Percentiles rank a stretch among this genome's conserved stretches.
Evolutionary conservation across 2,329 filamentous ascomycete genomes (phyloP).

Genomic region (Venturia effusa): DNA sequence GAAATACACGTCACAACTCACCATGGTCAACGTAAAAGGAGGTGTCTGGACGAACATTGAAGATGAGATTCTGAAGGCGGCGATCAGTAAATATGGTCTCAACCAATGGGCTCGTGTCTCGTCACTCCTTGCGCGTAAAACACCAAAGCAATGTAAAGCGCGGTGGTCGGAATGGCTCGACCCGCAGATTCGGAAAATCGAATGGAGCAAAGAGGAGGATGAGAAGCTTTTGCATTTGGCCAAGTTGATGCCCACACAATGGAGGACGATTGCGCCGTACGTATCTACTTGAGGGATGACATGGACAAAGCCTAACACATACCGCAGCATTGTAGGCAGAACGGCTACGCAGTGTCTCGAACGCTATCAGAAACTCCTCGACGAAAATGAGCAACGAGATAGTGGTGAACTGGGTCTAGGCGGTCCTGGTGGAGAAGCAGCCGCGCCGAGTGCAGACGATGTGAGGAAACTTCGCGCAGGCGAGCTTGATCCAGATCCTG

Average conservation of each 20-base stretch:
- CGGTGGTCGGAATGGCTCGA: conserved; percentile 98
- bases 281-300: background rate
- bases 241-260: conserved; percentile 98
- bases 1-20: conserved; percentile 29
- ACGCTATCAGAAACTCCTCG: conserved; percentile 89
- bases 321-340: conserved; percentile 64
- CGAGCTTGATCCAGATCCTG: conserved; percentile 93
- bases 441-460: conserved; percentile 66
- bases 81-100: conserved; percentile 31
- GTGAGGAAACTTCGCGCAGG: conserved; percentile 80
- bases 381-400: conserved; percentile 89
- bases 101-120: conserved; percentile 95
- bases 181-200: conserved; percentile 93
- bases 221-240: conserved; percentile 93
- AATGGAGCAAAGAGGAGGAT: conserved; percentile 98
- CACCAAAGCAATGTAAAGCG: conserved; percentile 97
- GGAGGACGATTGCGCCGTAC: conserved; percentile 74
- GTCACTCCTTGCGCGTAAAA: conserved; percentile 92
- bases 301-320: conserved; percentile 32
- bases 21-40: conserved; percentile 34
- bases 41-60: conserved; percentile 61
- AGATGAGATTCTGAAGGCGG: conserved; percentile 93
- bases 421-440: conserved; percentile 76
- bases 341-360: conserved; percentile 96
- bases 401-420: conserved; percentile 72